Evolutionary conservation across 176 grass and related monocot genomes (phyloP), one percentile per base, ranked within the genome.

Genomic region (Pontederia crassipes): DNA sequence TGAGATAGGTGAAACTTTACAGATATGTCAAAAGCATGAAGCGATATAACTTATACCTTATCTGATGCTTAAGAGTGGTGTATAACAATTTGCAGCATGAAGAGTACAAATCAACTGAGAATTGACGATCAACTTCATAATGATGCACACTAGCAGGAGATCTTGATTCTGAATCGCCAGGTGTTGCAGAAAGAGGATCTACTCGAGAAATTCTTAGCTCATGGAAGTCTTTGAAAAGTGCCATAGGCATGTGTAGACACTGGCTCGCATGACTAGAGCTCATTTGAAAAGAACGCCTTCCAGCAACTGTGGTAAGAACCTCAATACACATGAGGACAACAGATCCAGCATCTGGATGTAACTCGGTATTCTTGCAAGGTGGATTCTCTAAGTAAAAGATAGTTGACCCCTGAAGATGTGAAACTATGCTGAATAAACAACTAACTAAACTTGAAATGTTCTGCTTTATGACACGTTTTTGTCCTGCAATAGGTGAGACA

Each of bases 61-160:
- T 76, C 51, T 75, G 83, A 58, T 97, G 92, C 67, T 85, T 76
- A 80, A 97, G 78, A 56, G 74, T 74, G 49, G 81, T 72, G 45
- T 79, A 90, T 71, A 97, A 60, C 55, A 97, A 80, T 72, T 91
- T 97, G 71, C 92, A 97, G 73, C 92, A 97, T 84, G 87, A 79
- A 74, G 81, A 78, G 78, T 87, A 97, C 28, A 97, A 73, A 76
- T 97, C 83, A 61, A 90, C 62, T 9, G 77, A 88, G 77, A 82
- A 84, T 51, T 80, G 80, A 54, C 78, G 78, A 70, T 97, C 81
- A 51, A 97, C 32, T 40, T 74, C 55, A 66, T 66, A 87, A 71
- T 81, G 73, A 69, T 70, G 57, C 12, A 46, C 61, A 72, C 62
- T 63, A 45, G 51, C 17, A 57, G 50, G 48, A 28, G 73, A 66